These are phyloP conservation scores for Candida neerlandica DNA, from an alignment of 1,139 yeast species.

Conservation along the genomic window DNA sequence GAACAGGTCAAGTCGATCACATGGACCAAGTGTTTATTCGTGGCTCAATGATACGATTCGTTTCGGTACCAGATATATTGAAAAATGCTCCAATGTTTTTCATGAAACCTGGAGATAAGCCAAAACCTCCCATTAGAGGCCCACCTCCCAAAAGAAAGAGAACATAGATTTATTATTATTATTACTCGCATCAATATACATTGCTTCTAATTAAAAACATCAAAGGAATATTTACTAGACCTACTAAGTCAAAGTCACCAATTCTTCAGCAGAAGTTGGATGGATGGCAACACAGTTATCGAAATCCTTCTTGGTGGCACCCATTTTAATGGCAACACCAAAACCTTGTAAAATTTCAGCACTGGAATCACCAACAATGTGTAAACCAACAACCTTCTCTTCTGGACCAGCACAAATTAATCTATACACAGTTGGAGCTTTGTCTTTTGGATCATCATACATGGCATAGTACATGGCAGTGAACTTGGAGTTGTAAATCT, in stretches of 20 bases:
- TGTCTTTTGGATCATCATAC: constrained; percentile 63
- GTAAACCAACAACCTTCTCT: constrained; percentile 95
- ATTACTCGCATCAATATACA: neutral
- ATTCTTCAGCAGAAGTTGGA: constrained; percentile 97
- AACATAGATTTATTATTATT: constrained; percentile 12
- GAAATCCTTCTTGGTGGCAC: constrained; percentile 94
- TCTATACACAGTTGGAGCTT: constrained; percentile 88
- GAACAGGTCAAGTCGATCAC: constrained; percentile 72
- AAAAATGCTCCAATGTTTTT: constrained; percentile 82
- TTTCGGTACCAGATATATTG: constrained; percentile 86
- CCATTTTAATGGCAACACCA: constrained; percentile 97
- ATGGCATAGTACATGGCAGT: constrained; percentile 94
- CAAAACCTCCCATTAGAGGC: constrained; percentile 72
- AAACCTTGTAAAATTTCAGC: constrained; percentile 97
- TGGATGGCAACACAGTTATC: constrained; percentile 97
- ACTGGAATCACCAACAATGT: constrained; percentile 85
- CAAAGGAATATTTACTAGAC: constrained; percentile 8
- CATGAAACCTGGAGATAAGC: constrained; percentile 66
- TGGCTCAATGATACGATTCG: constrained; percentile 86
- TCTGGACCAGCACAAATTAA: constrained; percentile 74
- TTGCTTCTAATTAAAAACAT: neutral
- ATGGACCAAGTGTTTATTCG: constrained; percentile 87
- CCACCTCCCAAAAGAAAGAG: constrained; percentile 45
- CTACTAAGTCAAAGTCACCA: constrained; percentile 77
- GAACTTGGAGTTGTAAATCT: constrained; percentile 79